Evolutionary conservation across 768 basidiomycete species (phyloP).

Genomic region (Lentinula raphanica): DNA sequence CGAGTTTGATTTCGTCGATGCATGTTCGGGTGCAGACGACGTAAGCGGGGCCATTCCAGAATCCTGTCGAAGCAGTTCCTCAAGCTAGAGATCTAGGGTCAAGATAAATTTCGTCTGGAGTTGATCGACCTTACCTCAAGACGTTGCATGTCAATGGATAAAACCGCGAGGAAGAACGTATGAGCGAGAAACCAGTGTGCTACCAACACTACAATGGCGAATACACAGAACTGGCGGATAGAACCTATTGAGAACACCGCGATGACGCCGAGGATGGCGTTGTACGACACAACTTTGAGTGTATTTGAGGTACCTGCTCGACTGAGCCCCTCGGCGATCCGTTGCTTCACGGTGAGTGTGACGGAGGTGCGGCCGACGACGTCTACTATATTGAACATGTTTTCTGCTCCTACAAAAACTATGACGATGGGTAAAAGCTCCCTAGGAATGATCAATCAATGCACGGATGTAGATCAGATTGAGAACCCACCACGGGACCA

Average conservation of each 20-base stretch:
- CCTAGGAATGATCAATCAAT: constrained; percentile 35
- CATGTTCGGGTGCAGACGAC: constrained; percentile 17
- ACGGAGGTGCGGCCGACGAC: constrained; percentile 82
- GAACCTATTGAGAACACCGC: constrained; percentile 72
- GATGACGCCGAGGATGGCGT: constrained; percentile 70
- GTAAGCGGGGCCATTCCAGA: constrained; percentile 46
- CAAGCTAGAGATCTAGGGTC: constrained; percentile 45
- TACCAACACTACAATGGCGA: constrained; percentile 89
- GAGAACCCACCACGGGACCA: constrained; percentile 78
- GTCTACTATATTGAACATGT: constrained; percentile 92
- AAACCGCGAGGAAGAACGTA: constrained; percentile 90
- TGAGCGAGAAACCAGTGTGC: constrained; percentile 98
- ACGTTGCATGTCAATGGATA: constrained; percentile 94
- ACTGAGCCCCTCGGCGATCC: constrained; percentile 87
- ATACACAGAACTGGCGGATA: constrained; percentile 88
- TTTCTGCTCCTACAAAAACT: constrained; percentile 92
- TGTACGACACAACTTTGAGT: constrained; percentile 86
- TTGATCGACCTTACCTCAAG: constrained; percentile 51
- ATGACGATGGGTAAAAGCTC: constrained; percentile 90
- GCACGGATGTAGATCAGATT: neutral
- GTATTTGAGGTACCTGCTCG: constrained; percentile 89
- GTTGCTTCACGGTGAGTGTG: constrained; percentile 83
- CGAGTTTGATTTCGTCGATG: constrained; percentile 34
- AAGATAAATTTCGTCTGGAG: neutral
- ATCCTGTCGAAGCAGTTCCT: constrained; percentile 79